Evolutionary conservation across 768 basidiomycete genomes (phyloP).

Genomic region (Pleurotus salmoneostramineus): DNA sequence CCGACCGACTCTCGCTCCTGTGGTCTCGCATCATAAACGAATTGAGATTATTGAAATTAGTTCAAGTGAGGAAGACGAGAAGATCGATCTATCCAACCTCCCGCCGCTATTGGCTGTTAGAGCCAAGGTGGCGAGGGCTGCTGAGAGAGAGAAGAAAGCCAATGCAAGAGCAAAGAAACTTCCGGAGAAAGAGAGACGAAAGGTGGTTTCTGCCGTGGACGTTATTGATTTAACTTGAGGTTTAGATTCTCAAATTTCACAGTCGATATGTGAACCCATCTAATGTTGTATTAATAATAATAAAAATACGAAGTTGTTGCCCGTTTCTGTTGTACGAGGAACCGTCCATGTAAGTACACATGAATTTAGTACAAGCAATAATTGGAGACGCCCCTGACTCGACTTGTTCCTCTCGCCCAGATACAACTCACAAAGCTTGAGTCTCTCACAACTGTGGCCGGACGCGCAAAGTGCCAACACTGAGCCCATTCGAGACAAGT

Average conservation of each 20-base stretch:
- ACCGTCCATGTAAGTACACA: too few species aligned
- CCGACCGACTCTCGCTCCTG: background rate
- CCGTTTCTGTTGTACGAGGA: too few species aligned
- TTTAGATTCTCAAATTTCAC: background rate
- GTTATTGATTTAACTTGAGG: slow-evolving; percentile 11
- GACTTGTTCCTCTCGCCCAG: too few species aligned
- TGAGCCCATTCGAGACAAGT: too few species aligned
- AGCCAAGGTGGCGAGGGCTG: background rate
- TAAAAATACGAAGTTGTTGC: too few species aligned
- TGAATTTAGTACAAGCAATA: too few species aligned
- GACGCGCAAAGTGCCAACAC: too few species aligned
- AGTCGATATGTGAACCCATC: too few species aligned
- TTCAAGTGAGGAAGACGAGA: slow-evolving; percentile 33
- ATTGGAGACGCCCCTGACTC: too few species aligned
- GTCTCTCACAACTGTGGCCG: too few species aligned
- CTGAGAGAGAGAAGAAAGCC: background rate
- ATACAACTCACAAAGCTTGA: too few species aligned
- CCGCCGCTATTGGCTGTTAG: slow-evolving; percentile 6
- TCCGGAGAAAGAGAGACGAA: background rate
- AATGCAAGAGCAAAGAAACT: background rate
- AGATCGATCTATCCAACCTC: background rate
- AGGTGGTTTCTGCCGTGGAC: background rate
- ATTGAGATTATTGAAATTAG: slow-evolving; percentile 27
- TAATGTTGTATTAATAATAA: too few species aligned
- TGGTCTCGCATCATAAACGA: background rate